Evolutionary conservation across 169 alveolate species (phyloP).

Genomic region (Ichthyophthirius multifiliis): DNA sequence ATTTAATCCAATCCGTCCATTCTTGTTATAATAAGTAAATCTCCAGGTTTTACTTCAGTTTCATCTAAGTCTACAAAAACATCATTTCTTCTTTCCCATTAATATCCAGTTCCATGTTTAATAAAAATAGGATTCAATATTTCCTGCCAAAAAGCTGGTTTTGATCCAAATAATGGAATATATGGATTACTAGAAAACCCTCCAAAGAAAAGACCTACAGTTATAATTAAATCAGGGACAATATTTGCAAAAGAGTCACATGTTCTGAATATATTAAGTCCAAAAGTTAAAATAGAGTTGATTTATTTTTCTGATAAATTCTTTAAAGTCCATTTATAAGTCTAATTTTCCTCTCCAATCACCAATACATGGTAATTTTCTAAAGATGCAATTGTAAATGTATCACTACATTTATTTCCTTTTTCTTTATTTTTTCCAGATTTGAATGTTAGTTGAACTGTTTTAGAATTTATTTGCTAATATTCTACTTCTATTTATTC

Average conservation of each 20-base stretch:
- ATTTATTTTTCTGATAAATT: conserved; percentile 43
- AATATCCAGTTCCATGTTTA: conserved; percentile 52
- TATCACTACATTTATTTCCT: conserved; percentile 6
- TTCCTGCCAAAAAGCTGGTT: conserved; percentile 64
- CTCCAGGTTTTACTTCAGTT: conserved; percentile 72
- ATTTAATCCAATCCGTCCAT: conserved; percentile 85
- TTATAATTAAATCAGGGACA: conserved; percentile 43
- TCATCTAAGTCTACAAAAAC: conserved; percentile 54
- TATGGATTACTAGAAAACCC: conserved; percentile 70
- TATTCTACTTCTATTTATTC: not conserved
- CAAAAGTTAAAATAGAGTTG: conserved; percentile 54
- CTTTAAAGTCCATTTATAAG: conserved; percentile 42
- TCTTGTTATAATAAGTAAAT: conserved; percentile 74
- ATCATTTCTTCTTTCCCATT: conserved; percentile 56
- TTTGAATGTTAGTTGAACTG: not conserved
- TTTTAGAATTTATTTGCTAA: not conserved
- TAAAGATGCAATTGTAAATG: conserved; percentile 23
- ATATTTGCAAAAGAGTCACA: conserved; percentile 66
- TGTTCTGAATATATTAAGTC: conserved; percentile 65
- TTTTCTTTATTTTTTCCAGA: not conserved
- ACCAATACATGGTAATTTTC: conserved; percentile 14
- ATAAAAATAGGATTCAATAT: conserved; percentile 63
- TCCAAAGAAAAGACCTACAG: conserved; percentile 68
- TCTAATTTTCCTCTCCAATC: conserved; percentile 29
- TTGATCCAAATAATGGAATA: conserved; percentile 53